Evolutionary conservation across 257 asterid species (phyloP), one percentile per base, ranked within the genome.

Genomic region (Penstemon davidsonii): DNA sequence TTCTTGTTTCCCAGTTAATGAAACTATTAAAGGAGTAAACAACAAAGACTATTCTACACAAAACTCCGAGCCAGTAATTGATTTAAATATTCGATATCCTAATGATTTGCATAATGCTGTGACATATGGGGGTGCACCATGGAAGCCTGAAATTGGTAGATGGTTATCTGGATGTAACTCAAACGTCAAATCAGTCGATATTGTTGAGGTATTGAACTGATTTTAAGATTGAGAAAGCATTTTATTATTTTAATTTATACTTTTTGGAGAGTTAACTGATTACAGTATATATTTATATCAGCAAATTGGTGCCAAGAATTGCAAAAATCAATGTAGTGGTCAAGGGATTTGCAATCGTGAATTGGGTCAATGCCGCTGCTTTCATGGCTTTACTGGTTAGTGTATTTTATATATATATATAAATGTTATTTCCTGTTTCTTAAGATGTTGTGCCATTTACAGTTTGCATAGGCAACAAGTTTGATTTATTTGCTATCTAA

Each of bases 311-410:
- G 92, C 96, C 67, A 82, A 78, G 84, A 87, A 83, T 89, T 94
- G 99, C 89, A 80, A 73, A 72, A 82, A 80, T 72, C 84, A 82
- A 33, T 94, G 99, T 73, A 84, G 86, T 66, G 79, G 90, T 70
- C 96, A 84, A 82, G 99, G 99, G 56, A 51, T 91, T 66, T 94
- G 99, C 74, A 94, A 91, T 75, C 85, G 57, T 55, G 95, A 85
- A 62, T 80, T 88, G 85, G 96, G 99, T 69, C 84, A 70, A 77
- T 94, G 99, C 75, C 90, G 84, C 66, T 94, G 99, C 85, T 94
- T 94, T 84, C 97, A 85, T 78, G 99, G 99, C 55, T 94, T 83
- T 70, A 72, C 80, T 71, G 99, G 99, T 90, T 70, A 78, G 97
- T 78, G 33, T 25, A 25, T 59, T 52, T 73, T 64, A 68, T 15